phyloP scores from a whole-genome alignment of 768 basidiomycete species.

The Piloderma croceum region DNA sequence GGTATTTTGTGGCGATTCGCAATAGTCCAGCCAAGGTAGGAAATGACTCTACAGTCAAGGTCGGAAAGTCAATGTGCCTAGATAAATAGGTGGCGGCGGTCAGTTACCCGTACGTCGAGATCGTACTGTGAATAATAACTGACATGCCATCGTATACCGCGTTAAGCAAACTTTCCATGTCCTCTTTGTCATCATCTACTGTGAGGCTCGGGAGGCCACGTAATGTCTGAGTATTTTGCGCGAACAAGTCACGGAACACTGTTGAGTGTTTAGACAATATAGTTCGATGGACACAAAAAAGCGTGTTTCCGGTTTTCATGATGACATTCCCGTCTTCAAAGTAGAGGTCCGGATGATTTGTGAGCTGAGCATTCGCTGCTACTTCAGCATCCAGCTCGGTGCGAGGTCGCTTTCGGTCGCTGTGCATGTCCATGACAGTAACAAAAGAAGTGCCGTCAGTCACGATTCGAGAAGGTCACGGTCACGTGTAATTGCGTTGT shows the following conservation, averaged over 20 bases:
- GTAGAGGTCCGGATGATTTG: conserved; percentile 10
- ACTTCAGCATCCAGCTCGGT: no score
- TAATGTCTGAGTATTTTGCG: not conserved
- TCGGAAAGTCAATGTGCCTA: conserved; percentile 16
- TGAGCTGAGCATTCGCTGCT: not conserved
- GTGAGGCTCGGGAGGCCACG: conserved; percentile 2
- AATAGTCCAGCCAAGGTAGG: conserved; percentile 7
- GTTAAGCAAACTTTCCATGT: conserved; percentile 10
- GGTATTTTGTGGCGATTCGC: conserved; percentile 11
- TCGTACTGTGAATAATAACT: conserved; percentile 4
- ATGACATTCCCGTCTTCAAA: conserved; percentile 12
- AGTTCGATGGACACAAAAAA: conserved; percentile 11
- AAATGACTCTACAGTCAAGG: conserved; percentile 13
- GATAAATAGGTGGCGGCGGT: not conserved
- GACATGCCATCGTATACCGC: conserved; percentile 13
- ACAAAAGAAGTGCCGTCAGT: no score
- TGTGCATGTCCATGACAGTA: no score
- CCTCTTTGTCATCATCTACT: conserved; percentile 9
- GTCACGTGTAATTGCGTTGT: no score
- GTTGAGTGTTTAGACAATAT: conserved; percentile 9
- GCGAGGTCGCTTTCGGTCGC: no score
- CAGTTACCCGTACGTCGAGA: not conserved
- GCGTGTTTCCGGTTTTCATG: conserved; percentile 1
- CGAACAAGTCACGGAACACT: conserved; percentile 2
- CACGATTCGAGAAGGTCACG: no score